These are phyloP conservation scores for Amoeboaphelidium occidentale DNA, from an alignment of 371 early-diverging fungal genomes.

Conservation along the genomic window DNA sequence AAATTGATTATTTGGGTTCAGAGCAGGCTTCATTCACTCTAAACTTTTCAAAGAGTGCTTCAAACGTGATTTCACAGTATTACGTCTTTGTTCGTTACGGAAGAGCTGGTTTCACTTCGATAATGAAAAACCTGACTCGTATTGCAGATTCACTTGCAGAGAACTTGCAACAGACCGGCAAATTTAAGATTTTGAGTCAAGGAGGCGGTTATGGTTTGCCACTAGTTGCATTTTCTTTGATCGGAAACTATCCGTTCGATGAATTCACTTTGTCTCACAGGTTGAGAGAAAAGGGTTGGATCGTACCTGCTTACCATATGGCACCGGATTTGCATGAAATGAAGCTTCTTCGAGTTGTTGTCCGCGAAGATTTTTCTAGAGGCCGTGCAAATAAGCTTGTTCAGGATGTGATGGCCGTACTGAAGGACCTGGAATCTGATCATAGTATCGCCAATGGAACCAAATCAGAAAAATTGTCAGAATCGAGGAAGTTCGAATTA, in stretches of 20 bases:
- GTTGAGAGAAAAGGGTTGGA: conserved; percentile 29
- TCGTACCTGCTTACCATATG: conserved; percentile 30
- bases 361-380: conserved; percentile 21
- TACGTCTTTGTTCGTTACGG: conserved; percentile 45
- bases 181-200: conserved; percentile 25
- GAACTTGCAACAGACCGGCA: conserved; percentile 22
- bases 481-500: no score
- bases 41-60: conserved; percentile 38
- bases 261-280: conserved; percentile 19
- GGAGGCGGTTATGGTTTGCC: conserved; percentile 24
- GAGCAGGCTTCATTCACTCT: conserved; percentile 29
- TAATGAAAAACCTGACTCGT: conserved; percentile 21
- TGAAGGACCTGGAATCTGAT: no score
- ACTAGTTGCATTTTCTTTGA: conserved; percentile 32
- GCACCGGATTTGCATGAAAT: conserved; percentile 17
- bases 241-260: conserved; percentile 1
- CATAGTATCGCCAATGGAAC: no score
- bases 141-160: conserved; percentile 28
- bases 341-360: conserved; percentile 25
- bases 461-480: no score
- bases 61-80: conserved; percentile 40
- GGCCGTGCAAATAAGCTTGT: conserved; percentile 1
- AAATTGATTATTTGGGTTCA: conserved; percentile 25
- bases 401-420: no score
- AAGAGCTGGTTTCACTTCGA: conserved; percentile 23